Evolutionary conservation across 108 stramenopile genomes (phyloP).

Genomic region (Pseudonitzschia multiseries): DNA sequence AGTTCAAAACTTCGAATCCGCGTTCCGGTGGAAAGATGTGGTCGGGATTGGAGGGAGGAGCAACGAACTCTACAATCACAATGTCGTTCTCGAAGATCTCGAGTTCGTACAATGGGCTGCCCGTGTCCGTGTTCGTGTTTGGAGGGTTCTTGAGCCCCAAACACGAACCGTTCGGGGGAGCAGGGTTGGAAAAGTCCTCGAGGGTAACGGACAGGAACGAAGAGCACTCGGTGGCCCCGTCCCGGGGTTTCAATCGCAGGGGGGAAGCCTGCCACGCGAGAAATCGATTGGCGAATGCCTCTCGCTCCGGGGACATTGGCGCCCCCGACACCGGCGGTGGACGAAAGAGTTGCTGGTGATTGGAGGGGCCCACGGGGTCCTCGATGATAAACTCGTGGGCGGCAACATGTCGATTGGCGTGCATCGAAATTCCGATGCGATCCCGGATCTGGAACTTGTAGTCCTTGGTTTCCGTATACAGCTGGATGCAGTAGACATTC

Average conservation of each 20-base stretch:
- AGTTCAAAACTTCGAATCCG: neutral
- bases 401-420: neutral
- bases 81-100: slow-evolving; percentile 1
- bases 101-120: neutral
- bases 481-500: slow-evolving; percentile 9
- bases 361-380: neutral
- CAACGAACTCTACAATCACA: neutral
- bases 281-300: slow-evolving; percentile 2
- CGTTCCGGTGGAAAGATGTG: neutral
- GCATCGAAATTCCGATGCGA: slow-evolving; percentile 1
- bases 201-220: neutral
- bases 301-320: neutral
- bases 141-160: too few species aligned
- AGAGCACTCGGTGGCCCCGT: neutral
- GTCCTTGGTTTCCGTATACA: slow-evolving; percentile 10
- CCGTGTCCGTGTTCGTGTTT: too few species aligned
- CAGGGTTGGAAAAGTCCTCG: neutral
- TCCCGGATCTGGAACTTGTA: neutral
- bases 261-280: neutral
- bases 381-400: neutral
- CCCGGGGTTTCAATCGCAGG: neutral
- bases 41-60: neutral
- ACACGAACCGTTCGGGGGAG: too few species aligned
- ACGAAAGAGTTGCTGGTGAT: neutral
- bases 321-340: neutral